Conservation (phyloP, 805 yeast genomes). For the Debaryomyces castellii region DNA sequence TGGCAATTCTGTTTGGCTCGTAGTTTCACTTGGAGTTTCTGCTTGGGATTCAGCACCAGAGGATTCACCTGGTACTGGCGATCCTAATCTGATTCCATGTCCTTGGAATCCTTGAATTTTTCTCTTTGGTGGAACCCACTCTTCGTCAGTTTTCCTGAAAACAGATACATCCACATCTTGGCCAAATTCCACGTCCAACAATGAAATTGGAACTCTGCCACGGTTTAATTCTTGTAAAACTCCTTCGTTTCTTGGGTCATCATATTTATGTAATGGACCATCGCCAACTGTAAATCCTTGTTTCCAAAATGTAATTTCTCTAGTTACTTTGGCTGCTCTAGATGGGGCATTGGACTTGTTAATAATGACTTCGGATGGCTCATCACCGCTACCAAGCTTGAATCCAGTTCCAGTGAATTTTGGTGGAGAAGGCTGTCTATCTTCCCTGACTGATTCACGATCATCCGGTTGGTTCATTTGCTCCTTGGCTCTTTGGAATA, state of each 20-base stretch:
- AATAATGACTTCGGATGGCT: conserved; percentile 32
- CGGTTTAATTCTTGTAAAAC: conserved; percentile 77
- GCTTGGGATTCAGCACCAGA: conserved; percentile 10
- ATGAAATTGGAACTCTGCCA: conserved; percentile 87
- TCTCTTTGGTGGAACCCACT: conserved; percentile 67
- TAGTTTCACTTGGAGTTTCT: conserved; percentile 19
- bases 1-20: neutral
- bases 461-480: conserved; percentile 40
- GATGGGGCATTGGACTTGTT: conserved; percentile 27
- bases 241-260: conserved; percentile 84
- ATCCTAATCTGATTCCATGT: conserved; percentile 80
- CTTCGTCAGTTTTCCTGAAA: conserved; percentile 77
- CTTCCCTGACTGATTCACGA: conserved; percentile 32
- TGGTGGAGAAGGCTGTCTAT: conserved; percentile 17
- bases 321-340: conserved; percentile 52
- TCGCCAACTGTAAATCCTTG: conserved; percentile 96
- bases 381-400: conserved; percentile 49
- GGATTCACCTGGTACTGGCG: conserved; percentile 79
- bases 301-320: conserved; percentile 92
- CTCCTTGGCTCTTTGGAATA: conserved; percentile 60
- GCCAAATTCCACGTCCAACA: conserved; percentile 80
- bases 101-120: conserved; percentile 71
- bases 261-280: conserved; percentile 81
- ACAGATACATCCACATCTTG: conserved; percentile 93
- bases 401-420: conserved; percentile 52